Percentiles rank a stretch among this genome's conserved stretches.
Evolutionary conservation across 2,329 filamentous ascomycete genomes (phyloP).

Genomic region (Chaetomium sp.): DNA sequence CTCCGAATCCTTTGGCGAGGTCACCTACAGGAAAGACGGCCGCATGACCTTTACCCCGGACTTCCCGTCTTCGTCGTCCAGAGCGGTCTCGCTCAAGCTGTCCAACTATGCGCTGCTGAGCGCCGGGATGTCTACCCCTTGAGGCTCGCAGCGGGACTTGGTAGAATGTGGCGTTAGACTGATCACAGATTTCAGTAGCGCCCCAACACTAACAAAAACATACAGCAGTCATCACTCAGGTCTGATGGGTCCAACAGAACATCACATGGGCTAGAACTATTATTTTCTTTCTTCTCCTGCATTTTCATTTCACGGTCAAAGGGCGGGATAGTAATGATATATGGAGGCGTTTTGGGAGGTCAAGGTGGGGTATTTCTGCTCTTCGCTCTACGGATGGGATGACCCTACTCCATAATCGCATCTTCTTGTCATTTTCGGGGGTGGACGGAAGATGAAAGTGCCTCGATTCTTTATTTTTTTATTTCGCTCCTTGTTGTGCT

Average conservation of each 20-base stretch:
- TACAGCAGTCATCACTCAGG: background rate
- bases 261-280: background rate
- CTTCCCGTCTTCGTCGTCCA: constrained; percentile 44
- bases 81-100: constrained; percentile 50
- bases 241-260: background rate
- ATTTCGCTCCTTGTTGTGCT: no score
- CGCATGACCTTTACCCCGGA: constrained; percentile 51
- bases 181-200: no score
- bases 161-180: no score
- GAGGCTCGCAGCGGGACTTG: background rate
- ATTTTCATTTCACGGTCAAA: background rate
- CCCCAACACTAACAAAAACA: background rate
- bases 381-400: background rate
- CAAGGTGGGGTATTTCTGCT: background rate
- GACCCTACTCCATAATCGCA: background rate
- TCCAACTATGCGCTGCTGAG: constrained; percentile 50
- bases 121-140: constrained; percentile 32
- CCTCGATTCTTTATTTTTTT: no score
- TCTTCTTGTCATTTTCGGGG: constrained; percentile 9
- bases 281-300: constrained; percentile 2
- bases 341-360: constrained; percentile 8
- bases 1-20: constrained; percentile 56
- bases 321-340: constrained; percentile 5
- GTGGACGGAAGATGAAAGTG: background rate
- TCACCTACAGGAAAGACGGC: constrained; percentile 53